phyloP scores from a whole-genome alignment of 345 rosid genomes.

The Euclidium syriacum region DNA sequence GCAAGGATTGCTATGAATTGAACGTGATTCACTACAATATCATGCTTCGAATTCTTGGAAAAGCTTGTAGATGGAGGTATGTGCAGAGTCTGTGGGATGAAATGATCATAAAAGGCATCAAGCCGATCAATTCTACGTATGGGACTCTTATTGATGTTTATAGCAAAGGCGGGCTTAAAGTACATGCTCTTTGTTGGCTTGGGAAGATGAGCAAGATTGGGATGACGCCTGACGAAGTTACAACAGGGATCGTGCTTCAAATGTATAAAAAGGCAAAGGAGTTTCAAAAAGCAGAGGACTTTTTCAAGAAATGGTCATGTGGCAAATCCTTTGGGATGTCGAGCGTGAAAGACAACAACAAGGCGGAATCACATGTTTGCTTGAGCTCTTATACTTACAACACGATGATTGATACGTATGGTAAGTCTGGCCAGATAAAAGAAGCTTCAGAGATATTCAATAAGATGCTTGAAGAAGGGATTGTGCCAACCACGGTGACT shows the following conservation, averaged over 20 bases:
- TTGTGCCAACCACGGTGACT: slow-evolving; percentile 76
- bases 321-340: slow-evolving; percentile 34
- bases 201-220: slow-evolving; percentile 69
- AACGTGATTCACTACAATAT: slow-evolving; percentile 87
- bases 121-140: slow-evolving; percentile 69
- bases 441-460: slow-evolving; percentile 65
- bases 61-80: slow-evolving; percentile 57
- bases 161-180: slow-evolving; percentile 70
- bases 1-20: slow-evolving; percentile 57
- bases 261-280: slow-evolving; percentile 83
- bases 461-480: slow-evolving; percentile 64
- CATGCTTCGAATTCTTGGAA: slow-evolving; percentile 68
- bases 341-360: slow-evolving; percentile 11
- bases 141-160: slow-evolving; percentile 87
- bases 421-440: slow-evolving; percentile 68
- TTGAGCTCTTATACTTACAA: slow-evolving; percentile 66
- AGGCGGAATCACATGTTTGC: slow-evolving; percentile 29
- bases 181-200: slow-evolving; percentile 62
- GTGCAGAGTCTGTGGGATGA: slow-evolving; percentile 64
- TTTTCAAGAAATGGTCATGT: slow-evolving; percentile 68
- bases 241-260: slow-evolving; percentile 70
- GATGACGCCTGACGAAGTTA: slow-evolving; percentile 81
- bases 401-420: slow-evolving; percentile 81
- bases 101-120: slow-evolving; percentile 45
- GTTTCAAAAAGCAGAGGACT: slow-evolving; percentile 69